Percentiles rank a stretch among this genome's conserved stretches.
Evolutionary conservation across 192 early-diverging fungal genomes (phyloP).

Genomic region (Podochytrium sp.): DNA sequence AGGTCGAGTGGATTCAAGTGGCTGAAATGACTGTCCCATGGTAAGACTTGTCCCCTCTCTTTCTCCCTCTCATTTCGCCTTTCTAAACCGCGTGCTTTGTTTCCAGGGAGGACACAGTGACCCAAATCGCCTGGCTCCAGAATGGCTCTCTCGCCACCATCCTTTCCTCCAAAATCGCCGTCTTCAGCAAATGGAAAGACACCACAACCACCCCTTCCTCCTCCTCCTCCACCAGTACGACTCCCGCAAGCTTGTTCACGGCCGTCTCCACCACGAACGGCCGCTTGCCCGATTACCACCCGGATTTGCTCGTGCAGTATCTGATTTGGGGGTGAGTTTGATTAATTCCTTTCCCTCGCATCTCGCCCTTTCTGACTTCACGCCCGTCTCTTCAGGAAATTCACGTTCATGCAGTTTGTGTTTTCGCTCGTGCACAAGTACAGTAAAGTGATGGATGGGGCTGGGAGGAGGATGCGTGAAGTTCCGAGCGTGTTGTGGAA

Average conservation of each 20-base stretch:
- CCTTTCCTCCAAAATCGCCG: slow-evolving; percentile 54
- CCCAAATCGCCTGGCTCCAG: slow-evolving; percentile 41
- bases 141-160: slow-evolving; percentile 65
- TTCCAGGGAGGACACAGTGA: slow-evolving; percentile 31
- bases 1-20: slow-evolving; percentile 56
- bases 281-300: slow-evolving; percentile 76
- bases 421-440: slow-evolving; percentile 69
- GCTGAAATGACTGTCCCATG: slow-evolving; percentile 56
- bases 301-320: slow-evolving; percentile 68
- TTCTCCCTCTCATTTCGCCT: background rate
- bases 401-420: slow-evolving; percentile 60
- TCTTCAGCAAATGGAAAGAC: slow-evolving; percentile 72
- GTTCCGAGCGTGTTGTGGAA: slow-evolving; percentile 72
- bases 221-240: background rate
- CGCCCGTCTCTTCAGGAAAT: no score
- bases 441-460: slow-evolving; percentile 59
- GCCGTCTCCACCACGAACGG: slow-evolving; percentile 35
- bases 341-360: no score
- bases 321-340: slow-evolving; percentile 80
- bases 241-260: slow-evolving; percentile 15
- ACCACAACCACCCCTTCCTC: background rate
- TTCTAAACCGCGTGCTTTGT: background rate
- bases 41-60: slow-evolving; percentile 31
- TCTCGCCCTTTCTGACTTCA: no score
- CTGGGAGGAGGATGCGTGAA: slow-evolving; percentile 45